These are phyloP conservation scores for Metschnikowia proteae DNA, from an alignment of 805 yeast genomes.

Conservation along the genomic window DNA sequence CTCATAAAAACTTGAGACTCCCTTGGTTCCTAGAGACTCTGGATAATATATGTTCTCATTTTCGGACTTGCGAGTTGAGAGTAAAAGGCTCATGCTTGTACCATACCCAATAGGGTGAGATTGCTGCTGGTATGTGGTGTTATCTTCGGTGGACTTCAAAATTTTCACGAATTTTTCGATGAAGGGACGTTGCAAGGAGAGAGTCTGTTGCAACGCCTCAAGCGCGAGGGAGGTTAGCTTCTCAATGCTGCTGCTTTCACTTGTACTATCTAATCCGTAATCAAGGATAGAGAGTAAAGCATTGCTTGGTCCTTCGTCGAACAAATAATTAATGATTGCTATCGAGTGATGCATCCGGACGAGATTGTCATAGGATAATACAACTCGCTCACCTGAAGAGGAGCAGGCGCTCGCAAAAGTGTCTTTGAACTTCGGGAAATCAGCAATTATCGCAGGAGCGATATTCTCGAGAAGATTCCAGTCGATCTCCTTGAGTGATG, in stretches of 20 bases:
- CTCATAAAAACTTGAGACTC: conserved; percentile 63
- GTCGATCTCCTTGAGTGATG: conserved; percentile 32
- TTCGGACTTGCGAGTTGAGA: conserved; percentile 20
- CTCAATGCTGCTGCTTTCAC: conserved; percentile 38
- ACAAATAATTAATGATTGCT: conserved; percentile 57
- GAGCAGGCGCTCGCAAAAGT: conserved; percentile 22
- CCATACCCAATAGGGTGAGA: conserved; percentile 19
- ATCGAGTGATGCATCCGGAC: conserved; percentile 70
- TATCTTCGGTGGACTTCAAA: conserved; percentile 27
- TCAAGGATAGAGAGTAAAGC: conserved; percentile 52
- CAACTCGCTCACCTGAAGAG: conserved; percentile 12
- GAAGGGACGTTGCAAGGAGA: conserved; percentile 57
- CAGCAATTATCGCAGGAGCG: conserved; percentile 43
- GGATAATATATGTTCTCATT: conserved; percentile 38
- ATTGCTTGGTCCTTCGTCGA: conserved; percentile 53
- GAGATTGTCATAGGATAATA: conserved; percentile 21
- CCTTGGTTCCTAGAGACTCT: conserved; percentile 51
- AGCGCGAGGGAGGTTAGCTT: conserved; percentile 40
- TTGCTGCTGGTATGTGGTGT: neutral
- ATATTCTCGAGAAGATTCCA: conserved; percentile 49
- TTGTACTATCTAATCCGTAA: conserved; percentile 56
- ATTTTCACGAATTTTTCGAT: conserved; percentile 52
- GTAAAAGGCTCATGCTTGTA: conserved; percentile 27
- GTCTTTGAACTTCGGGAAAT: conserved; percentile 18
- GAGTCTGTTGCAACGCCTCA: conserved; percentile 39